phyloP scores from a whole-genome alignment of 1,284 basidiomycete species.

The Puccinia horiana region DNA sequence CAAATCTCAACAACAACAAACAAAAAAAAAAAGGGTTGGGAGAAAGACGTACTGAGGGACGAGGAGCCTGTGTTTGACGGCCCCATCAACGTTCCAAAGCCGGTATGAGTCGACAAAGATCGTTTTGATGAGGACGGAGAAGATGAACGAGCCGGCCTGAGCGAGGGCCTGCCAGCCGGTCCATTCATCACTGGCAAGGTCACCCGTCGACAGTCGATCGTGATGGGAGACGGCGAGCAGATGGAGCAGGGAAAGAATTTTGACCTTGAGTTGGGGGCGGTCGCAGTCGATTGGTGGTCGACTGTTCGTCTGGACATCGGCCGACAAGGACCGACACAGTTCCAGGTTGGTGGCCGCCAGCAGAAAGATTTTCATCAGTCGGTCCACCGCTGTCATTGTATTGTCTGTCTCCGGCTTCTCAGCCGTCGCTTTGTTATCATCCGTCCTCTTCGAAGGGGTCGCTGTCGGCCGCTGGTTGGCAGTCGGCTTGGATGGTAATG shows the following conservation, averaged over 20 bases:
- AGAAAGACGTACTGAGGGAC: constrained; percentile 13
- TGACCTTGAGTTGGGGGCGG: neutral
- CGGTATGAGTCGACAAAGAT: constrained; percentile 12
- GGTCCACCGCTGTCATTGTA: neutral
- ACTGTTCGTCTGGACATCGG: too few species aligned
- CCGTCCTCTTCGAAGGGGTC: neutral
- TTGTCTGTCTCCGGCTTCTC: neutral
- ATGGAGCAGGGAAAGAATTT: neutral
- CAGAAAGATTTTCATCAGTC: neutral
- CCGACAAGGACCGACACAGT: neutral
- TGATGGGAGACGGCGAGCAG: neutral
- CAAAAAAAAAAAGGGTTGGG: neutral
- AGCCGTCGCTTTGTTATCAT: neutral
- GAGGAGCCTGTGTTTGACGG: neutral
- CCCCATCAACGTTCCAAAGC: constrained; percentile 28
- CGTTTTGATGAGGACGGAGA: constrained; percentile 6
- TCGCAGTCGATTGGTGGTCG: neutral
- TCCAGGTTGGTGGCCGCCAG: neutral
- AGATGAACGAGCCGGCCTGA: neutral
- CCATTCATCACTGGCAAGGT: neutral
- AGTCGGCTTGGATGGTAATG: neutral
- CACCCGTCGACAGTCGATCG: neutral
- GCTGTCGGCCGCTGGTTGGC: neutral
- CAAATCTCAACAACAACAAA: neutral
- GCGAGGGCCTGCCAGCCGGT: neutral